A percentile compares a stretch with the other conserved stretches of the same genome.
Conservation (phyloP, 306 rosid genomes). For the Ormosia emarginata region DNA sequence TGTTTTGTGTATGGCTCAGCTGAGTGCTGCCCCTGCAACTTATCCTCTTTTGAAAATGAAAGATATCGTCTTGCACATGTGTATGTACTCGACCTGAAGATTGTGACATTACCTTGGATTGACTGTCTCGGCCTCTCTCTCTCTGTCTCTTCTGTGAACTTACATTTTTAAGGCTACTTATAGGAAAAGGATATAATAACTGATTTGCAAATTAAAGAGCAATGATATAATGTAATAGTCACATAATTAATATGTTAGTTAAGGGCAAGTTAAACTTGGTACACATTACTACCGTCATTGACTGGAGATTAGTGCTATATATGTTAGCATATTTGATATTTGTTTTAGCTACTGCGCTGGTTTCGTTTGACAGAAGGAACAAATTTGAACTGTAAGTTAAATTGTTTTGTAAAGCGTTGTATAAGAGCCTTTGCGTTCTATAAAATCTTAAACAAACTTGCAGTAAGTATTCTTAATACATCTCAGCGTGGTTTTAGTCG, state of each 20-base stretch:
- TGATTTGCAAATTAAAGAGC: background rate
- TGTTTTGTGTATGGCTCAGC: background rate
- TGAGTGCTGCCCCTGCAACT: background rate
- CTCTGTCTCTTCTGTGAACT: background rate
- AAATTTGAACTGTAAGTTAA: too few relatives aligned
- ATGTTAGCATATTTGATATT: too few relatives aligned
- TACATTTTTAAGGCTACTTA: background rate
- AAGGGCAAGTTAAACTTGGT: too few relatives aligned
- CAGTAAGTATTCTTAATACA: too few relatives aligned
- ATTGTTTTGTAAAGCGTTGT: too few relatives aligned
- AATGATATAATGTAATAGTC: background rate
- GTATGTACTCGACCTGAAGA: conserved; percentile 36
- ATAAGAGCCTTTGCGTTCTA: too few relatives aligned
- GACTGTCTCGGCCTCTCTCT: background rate
- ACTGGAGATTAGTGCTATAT: too few relatives aligned
- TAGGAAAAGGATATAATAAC: background rate
- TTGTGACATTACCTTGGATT: conserved; percentile 39
- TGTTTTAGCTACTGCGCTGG: too few relatives aligned
- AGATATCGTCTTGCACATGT: conserved; percentile 16
- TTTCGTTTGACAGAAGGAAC: too few relatives aligned
- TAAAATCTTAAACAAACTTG: too few relatives aligned
- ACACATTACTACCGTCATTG: too few relatives aligned
- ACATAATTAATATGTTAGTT: background rate
- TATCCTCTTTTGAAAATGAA: conserved; percentile 4
- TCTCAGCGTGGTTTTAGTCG: too few relatives aligned